These are phyloP conservation scores for Fraxinus greggii DNA, from an alignment of 305 asterid species.

Conservation along the genomic window DNA sequence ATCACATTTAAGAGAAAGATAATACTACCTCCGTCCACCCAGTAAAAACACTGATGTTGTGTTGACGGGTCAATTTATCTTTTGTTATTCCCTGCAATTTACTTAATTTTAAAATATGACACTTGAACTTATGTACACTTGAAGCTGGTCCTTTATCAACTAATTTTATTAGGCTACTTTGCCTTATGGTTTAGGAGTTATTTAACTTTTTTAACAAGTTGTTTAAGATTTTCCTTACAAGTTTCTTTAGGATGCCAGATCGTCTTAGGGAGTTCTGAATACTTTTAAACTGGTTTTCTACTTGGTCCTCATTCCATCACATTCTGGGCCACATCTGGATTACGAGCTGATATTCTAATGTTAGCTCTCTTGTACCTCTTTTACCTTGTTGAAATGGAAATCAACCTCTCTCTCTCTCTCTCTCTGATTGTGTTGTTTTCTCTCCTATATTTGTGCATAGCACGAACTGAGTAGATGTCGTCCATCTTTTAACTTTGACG, in stretches of 20 bases:
- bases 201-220: not conserved
- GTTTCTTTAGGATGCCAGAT: not conserved
- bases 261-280: too few relatives aligned
- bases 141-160: not conserved
- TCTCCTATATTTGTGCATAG: not conserved
- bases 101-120: not conserved
- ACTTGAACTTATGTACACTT: too few relatives aligned
- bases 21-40: not conserved
- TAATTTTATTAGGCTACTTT: not conserved
- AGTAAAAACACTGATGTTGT: not conserved
- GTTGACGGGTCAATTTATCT: not conserved
- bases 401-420: not conserved
- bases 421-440: not conserved
- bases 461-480: not conserved
- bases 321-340: not conserved
- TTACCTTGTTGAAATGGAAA: not conserved
- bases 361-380: not conserved
- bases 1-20: not conserved
- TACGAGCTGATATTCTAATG: not conserved
- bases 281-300: not conserved
- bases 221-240: not conserved
- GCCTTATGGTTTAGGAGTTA: not conserved
- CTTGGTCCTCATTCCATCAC: not conserved
- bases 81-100: not conserved
- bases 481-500: not conserved